These are phyloP conservation scores for Zoysia pacifica DNA, from an alignment of 176 grass and related monocot genomes.

Conservation along the genomic window DNA sequence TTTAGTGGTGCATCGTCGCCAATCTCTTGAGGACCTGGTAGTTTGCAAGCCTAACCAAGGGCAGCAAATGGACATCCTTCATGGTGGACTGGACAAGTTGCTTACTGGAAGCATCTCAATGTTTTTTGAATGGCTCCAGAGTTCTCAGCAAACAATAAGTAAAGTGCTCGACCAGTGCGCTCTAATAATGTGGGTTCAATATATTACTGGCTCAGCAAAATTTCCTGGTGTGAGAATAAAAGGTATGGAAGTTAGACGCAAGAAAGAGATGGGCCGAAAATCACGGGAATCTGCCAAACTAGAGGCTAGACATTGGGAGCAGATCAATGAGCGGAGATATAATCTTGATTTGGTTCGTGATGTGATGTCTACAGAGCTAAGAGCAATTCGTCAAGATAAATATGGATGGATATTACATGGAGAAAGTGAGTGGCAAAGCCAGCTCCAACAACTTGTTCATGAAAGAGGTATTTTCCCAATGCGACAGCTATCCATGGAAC, in stretches of 20 bases:
- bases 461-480: constrained; percentile 97
- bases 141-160: constrained; percentile 73
- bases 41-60: constrained; percentile 83
- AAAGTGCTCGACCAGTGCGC: constrained; percentile 90
- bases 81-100: constrained; percentile 87
- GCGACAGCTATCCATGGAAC: constrained; percentile 56
- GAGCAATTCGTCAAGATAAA: constrained; percentile 94
- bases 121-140: constrained; percentile 93
- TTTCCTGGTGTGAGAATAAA: constrained; percentile 99
- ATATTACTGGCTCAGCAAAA: constrained; percentile 81
- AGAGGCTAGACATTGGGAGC: constrained; percentile 78
- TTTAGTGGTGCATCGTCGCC: constrained; percentile 75
- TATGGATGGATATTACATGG: constrained; percentile 98
- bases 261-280: constrained; percentile 93
- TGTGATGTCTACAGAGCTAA: constrained; percentile 91
- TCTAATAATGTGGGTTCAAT: constrained; percentile 94
- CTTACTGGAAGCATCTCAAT: constrained; percentile 65
- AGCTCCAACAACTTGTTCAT: constrained; percentile 90
- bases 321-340: constrained; percentile 80
- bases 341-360: constrained; percentile 87
- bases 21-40: constrained; percentile 85
- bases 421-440: constrained; percentile 96
- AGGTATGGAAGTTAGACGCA: constrained; percentile 89
- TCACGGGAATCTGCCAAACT: constrained; percentile 72
- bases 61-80: constrained; percentile 72